Evolutionary conservation across 176 grass and related monocot species (phyloP).

Genomic region (Urochloa ruziziensis): DNA sequence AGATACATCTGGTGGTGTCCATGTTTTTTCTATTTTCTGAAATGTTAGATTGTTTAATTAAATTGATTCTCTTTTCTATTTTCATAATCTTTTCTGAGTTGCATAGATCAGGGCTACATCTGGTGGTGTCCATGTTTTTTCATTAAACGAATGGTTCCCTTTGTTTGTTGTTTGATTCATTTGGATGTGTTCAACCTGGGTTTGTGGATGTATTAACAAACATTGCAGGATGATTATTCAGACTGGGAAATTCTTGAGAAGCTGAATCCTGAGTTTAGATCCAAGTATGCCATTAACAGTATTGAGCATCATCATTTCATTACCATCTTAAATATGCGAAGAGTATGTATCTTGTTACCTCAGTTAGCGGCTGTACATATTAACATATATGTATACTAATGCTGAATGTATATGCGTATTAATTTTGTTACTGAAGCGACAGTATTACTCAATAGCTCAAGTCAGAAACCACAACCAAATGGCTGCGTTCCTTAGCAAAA

Average conservation of each 20-base stretch:
- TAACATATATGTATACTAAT: not conserved
- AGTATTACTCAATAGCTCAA: not conserved
- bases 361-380: not conserved
- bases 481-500: not conserved
- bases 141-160: not conserved
- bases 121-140: too few relatives aligned
- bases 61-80: too few relatives aligned
- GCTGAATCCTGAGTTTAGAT: constrained; percentile 17
- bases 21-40: too few relatives aligned
- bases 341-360: not conserved
- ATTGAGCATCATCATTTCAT: not conserved
- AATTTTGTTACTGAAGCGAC: constrained; percentile 17
- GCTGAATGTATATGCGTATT: not conserved
- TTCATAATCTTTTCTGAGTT: too few relatives aligned
- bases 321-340: not conserved
- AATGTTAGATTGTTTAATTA: too few relatives aligned
- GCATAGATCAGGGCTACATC: too few relatives aligned
- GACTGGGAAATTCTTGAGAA: not conserved
- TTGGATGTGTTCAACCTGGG: not conserved
- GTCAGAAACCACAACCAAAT: not conserved
- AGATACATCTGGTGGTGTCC: too few relatives aligned
- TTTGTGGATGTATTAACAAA: not conserved
- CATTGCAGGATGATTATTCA: not conserved
- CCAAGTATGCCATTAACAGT: constrained; percentile 1
- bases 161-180: not conserved